Conservation (phyloP, 352 stramenopile genomes). For the Phytophthora hybrid region DNA sequence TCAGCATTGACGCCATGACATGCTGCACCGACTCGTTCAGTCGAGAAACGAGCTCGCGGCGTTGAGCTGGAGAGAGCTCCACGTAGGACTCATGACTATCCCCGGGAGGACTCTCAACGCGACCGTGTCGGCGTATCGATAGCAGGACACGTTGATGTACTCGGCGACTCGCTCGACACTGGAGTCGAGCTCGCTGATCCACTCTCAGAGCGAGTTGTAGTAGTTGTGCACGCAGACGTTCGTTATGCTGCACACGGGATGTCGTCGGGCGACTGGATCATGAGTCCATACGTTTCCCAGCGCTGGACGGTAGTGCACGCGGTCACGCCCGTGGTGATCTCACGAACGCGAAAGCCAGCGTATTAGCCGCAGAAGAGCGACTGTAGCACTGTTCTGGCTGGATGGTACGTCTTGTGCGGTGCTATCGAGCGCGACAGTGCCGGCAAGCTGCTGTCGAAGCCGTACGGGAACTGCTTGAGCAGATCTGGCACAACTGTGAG, state of each 20-base stretch:
- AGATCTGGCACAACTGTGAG: conserved; percentile 26
- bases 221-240: not conserved
- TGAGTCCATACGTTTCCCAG: not conserved
- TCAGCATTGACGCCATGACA: conserved; percentile 60
- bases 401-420: conserved; percentile 19
- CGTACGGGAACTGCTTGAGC: conserved; percentile 32
- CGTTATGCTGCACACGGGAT: not conserved
- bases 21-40: conserved; percentile 44
- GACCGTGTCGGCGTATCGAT: not conserved
- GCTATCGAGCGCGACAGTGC: conserved; percentile 9
- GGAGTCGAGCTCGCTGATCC: conserved; percentile 2
- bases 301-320: not conserved
- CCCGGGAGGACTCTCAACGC: too few relatives aligned
- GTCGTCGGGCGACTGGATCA: conserved; percentile 1
- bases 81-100: not conserved
- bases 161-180: not conserved
- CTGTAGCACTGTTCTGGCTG: conserved; percentile 17
- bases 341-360: not conserved
- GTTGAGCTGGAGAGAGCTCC: conserved; percentile 32
- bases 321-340: not conserved
- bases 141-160: not conserved
- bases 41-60: conserved; percentile 33
- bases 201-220: conserved; percentile 19
- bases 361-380: conserved; percentile 11
- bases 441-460: conserved; percentile 25